phyloP scores from a whole-genome alignment of 305 asterid genomes.

The Solanum hybrid region DNA sequence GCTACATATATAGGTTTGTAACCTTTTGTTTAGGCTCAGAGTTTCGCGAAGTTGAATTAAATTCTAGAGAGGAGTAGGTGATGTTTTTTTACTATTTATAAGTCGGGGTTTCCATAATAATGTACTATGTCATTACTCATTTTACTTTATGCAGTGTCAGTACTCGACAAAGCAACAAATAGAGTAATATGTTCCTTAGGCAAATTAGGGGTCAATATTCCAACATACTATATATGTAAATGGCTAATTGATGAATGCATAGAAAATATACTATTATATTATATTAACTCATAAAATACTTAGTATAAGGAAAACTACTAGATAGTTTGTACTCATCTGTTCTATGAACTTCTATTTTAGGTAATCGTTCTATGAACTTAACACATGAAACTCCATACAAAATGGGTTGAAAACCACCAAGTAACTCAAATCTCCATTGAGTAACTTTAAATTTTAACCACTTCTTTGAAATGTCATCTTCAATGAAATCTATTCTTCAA shows the following conservation, averaged over 20 bases:
- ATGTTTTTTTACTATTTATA: neutral
- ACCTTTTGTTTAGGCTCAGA: neutral
- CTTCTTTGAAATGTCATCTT: neutral
- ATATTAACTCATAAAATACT: neutral
- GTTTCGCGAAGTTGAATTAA: neutral
- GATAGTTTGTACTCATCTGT: neutral
- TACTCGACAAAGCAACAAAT: neutral
- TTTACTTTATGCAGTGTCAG: neutral
- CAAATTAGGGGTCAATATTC: neutral
- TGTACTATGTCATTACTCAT: neutral
- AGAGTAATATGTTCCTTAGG: neutral
- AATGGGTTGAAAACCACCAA: neutral
- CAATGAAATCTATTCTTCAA: no score
- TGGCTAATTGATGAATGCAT: neutral
- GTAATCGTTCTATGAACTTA: neutral
- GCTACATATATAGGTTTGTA: neutral
- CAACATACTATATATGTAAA: neutral
- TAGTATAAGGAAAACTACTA: neutral
- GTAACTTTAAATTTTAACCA: no score
- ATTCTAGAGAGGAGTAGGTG: neutral
- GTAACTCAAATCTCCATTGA: neutral
- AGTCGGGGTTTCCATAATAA: neutral
- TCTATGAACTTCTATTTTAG: neutral
- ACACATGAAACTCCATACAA: neutral
- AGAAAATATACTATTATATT: neutral